These are phyloP conservation scores for Solanum chaucha DNA, from an alignment of 257 asterid genomes.

Conservation along the genomic window DNA sequence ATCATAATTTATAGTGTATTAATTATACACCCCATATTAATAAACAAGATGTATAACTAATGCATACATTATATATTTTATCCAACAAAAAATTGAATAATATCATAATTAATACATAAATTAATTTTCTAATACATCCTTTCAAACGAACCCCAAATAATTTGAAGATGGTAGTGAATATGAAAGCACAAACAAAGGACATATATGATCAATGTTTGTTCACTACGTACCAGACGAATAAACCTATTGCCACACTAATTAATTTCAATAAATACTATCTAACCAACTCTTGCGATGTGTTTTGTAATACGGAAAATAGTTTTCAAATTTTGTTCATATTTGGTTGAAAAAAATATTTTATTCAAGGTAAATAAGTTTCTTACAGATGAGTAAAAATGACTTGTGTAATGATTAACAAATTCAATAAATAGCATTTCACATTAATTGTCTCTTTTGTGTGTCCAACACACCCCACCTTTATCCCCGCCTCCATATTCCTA, in stretches of 20 bases:
- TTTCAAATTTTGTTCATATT: not conserved
- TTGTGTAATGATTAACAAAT: no score
- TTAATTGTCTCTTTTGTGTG: not conserved
- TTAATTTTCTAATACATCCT: not conserved
- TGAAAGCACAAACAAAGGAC: not conserved
- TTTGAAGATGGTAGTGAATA: not conserved
- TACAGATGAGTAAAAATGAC: not conserved
- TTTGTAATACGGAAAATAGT: not conserved
- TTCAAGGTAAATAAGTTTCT: not conserved
- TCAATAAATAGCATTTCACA: not conserved
- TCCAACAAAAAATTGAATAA: not conserved
- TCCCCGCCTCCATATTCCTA: not conserved
- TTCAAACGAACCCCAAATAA: not conserved
- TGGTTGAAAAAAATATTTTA: not conserved
- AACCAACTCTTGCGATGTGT: not conserved
- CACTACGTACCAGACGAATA: not conserved
- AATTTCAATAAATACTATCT: not conserved
- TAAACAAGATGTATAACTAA: not conserved
- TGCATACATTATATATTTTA: not conserved
- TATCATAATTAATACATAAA: no score
- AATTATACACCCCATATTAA: not conserved
- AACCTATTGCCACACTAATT: not conserved
- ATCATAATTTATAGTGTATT: not conserved
- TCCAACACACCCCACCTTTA: not conserved
- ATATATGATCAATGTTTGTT: not conserved